Base-by-base conservation (phyloP, 805 yeast species). In the Ogataea trehalophila region DNA sequence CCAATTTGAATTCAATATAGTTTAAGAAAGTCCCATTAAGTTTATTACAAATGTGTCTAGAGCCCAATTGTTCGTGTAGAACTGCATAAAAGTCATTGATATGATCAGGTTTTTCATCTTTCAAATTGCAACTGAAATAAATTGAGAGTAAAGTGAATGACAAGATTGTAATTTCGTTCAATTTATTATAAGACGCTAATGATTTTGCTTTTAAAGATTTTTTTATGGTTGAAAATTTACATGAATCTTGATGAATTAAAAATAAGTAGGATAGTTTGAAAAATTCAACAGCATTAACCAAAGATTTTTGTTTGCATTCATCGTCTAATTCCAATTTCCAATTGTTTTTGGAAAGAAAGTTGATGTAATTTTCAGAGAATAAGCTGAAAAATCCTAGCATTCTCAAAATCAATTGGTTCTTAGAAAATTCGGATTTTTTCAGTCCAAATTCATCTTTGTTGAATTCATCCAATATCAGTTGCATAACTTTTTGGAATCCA, bases 1-100 rank as follows among this genome's bases (percentile, higher is more conserved):
- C 68, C 33, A 86, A 66, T 17, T 76, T 72, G 8, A 71, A 69
- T 54, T 89, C 85, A 0, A 84, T 70, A 26, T 85, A 66, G 16
- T 72, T 70, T 43, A 94, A 68, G 50, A 91, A 83, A 7, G 69
- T 65, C 0, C 95, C 91, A 26, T 74, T 62, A 0, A 83, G 75
- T 3, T 77, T 63, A 43, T 82, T 84, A 67, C 99, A 94, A 46
- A 83, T 78, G 6, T 79, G 74, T 37, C 87, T 68, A 2, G 65
- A 57, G 0, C 97, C 97, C 9, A 91, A 64, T 42, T 87, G 82
- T 7, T 80, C 80, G 60, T 94, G 99, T 1, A 88, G 61, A 6
- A 79, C 64, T 37, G 80, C 74, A 14, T 88, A 64, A 17, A 85
- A 59, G 33, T 79, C 78, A 47, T 71, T 64, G 31, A 71, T 55